Evolutionary conservation across 495 filamentous ascomycete genomes (phyloP).

Genomic region (Corynascus novoguineensis): DNA sequence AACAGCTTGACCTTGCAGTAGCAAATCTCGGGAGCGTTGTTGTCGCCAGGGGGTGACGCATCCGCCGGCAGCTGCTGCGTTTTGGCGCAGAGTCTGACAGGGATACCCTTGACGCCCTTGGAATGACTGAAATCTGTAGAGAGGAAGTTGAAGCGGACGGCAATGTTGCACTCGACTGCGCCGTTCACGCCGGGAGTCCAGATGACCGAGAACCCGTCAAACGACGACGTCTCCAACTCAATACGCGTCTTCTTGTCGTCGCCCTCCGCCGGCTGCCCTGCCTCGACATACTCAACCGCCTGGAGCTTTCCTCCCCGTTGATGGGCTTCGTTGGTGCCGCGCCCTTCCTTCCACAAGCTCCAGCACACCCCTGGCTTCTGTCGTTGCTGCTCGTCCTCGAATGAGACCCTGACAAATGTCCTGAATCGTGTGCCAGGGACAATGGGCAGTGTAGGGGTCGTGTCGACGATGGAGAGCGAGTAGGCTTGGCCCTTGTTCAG

Average conservation of each 20-base stretch:
- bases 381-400: conserved; percentile 88
- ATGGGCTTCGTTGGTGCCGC: conserved; percentile 83
- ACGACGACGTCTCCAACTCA: conserved; percentile 75
- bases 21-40: conserved; percentile 60
- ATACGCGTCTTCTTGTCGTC: conserved; percentile 65
- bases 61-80: conserved; percentile 57
- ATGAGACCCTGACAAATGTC: conserved; percentile 85
- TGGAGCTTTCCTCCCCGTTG: conserved; percentile 80
- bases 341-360: conserved; percentile 93
- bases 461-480: conserved; percentile 72
- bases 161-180: conserved; percentile 66
- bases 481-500: conserved; percentile 97
- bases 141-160: conserved; percentile 94
- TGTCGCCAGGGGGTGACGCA: conserved; percentile 35
- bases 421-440: conserved; percentile 59
- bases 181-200: conserved; percentile 69
- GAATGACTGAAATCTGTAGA: conserved; percentile 98
- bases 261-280: conserved; percentile 61
- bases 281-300: conserved; percentile 90
- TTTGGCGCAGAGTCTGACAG: conserved; percentile 86
- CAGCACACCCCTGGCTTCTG: conserved; percentile 77
- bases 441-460: conserved; percentile 38
- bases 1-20: conserved; percentile 97
- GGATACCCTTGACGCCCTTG: conserved; percentile 95
- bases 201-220: conserved; percentile 85